Evolutionary conservation across 768 basidiomycete species (phyloP), one percentile per base, ranked within the genome.

Genomic region (Trametes gibbosa): DNA sequence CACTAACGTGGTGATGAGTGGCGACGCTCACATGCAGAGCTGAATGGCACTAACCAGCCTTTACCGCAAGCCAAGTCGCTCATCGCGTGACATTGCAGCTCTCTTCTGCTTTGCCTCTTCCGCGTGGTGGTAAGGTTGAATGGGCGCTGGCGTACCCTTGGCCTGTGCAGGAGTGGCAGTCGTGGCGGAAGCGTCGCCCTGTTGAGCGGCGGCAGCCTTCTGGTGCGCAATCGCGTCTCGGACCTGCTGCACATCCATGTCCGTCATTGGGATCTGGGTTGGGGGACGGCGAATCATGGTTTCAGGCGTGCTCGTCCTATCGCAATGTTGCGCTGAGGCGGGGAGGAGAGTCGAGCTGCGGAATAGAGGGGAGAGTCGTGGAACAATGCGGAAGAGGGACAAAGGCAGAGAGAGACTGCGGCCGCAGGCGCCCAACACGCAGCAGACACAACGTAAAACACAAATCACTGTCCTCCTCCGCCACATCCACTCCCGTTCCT

Each of bases 181-280:
- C 19, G 58, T 24, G 39, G 39, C 42, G 17, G 41, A n/a, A 42
- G 41, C 10, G 16, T 29, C 46, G 17, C 25, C 39, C 21, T 27
- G 65, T 52, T 48, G 46, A 23, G 49, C 57, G 24, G 61, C 53
- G 6, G 61, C 62, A 10, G 63, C 58, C 60, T 71, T 73, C 57
- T 66, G 69, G 39, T 65, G 66, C 39, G 83, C 66, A 19, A 80
- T 76, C 66, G 86, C 71, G 49, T 86, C 83, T 41, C 89, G 84
- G 41, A 92, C 77, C 61, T 90, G 89, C 74, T 92, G 87, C 27
- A 93, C 86, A 69, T 92, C 91, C 21, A 78, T 71, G 70, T 92
- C 90, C 60, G 77, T 83, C 83, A 93, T 84, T 27, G 80, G 81
- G 63, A 93, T 88, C 55, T 88, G 78, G 1, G 90, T 90, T 5